Base-by-base conservation (phyloP, 2,329 filamentous ascomycete genomes). In the Claviceps maximensis region DNA sequence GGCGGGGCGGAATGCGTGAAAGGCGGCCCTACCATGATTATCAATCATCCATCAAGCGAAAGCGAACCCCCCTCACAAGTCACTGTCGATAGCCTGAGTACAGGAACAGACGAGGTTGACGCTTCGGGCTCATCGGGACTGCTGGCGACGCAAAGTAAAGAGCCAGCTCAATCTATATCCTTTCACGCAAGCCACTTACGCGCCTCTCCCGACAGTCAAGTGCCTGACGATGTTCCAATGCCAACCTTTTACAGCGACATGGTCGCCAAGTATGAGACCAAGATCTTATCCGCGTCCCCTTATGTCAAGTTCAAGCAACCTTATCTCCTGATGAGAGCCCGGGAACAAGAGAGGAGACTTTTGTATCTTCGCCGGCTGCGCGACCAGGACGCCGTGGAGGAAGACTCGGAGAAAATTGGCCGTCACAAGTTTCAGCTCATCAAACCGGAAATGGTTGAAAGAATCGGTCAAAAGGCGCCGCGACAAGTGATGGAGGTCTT, bases 241-340 rank as follows among this genome's bases (percentile, higher is more conserved):
- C 88, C 91, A 3, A 94, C 87, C 0, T 95, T 90, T 63, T 97
- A 97, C 65, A 90, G 90, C 64, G 89, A 95, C 64, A 88, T 96
- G 77, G 89, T 97, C 40, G 84, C 89, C 54, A 91, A 95, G 61
- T 89, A 95, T 62, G 83, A 94, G 62, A 95, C 89, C 6, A 94
- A 91, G 63, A 86, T 98, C 46, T 73, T 98, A 6, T 98, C 94
- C 1, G 89, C 89, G 1, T 98, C 93, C 0, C 93, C 93, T 0
- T 97, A 95, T 64, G 93, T 98, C 58, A 91, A 89, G 62, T 98
- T 97, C 63, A 86, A 87, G 58, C 89, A 93, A 63, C 93, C 93
- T 0, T 95, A 97, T 67, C 78, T 97, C 25, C 76, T 98, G 40
- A 94, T 93, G 77, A 88, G 87, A 63, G 86, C 93, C 44, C 83